These are phyloP conservation scores for Comarum palustre DNA, from an alignment of 306 rosid species.

Conservation along the genomic window DNA sequence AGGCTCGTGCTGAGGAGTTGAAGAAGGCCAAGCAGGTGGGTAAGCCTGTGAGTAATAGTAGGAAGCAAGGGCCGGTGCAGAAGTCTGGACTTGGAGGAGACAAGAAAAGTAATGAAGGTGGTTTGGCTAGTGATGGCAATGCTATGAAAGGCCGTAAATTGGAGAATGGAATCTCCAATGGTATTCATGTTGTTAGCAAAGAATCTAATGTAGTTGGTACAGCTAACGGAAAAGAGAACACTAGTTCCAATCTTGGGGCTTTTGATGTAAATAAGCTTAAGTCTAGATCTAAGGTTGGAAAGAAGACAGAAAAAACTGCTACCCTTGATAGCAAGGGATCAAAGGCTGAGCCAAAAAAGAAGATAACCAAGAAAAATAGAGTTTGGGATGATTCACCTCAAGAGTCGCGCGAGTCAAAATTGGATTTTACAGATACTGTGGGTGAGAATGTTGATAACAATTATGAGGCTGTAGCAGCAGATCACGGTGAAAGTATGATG, in stretches of 20 bases:
- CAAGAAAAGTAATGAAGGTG: constrained; percentile 47
- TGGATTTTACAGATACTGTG: constrained; percentile 75
- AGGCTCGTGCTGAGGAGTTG: constrained; percentile 77
- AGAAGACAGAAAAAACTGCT: constrained; percentile 63
- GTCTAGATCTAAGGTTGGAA: constrained; percentile 69
- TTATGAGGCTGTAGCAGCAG: constrained; percentile 68
- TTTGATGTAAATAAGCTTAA: constrained; percentile 97
- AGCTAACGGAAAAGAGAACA: constrained; percentile 62
- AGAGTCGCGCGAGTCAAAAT: constrained; percentile 49
- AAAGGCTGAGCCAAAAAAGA: constrained; percentile 68
- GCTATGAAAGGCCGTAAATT: constrained; percentile 41
- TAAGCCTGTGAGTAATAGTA: constrained; percentile 45
- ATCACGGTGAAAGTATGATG: constrained; percentile 98
- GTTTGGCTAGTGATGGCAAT: constrained; percentile 43
- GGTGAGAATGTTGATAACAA: constrained; percentile 60
- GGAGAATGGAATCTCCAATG: constrained; percentile 67
- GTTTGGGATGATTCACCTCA: constrained; percentile 65
- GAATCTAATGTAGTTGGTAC: constrained; percentile 45
- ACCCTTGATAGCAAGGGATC: constrained; percentile 56
- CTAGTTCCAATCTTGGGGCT: constrained; percentile 75
- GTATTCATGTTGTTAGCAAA: constrained; percentile 43
- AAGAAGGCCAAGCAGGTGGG: constrained; percentile 65
- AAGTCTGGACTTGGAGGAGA: constrained; percentile 57
- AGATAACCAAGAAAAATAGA: constrained; percentile 74
- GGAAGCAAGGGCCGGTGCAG: constrained; percentile 62